Conservation (phyloP, 2,329 filamentous ascomycete species). For the Microcyclospora tardicrescens region DNA sequence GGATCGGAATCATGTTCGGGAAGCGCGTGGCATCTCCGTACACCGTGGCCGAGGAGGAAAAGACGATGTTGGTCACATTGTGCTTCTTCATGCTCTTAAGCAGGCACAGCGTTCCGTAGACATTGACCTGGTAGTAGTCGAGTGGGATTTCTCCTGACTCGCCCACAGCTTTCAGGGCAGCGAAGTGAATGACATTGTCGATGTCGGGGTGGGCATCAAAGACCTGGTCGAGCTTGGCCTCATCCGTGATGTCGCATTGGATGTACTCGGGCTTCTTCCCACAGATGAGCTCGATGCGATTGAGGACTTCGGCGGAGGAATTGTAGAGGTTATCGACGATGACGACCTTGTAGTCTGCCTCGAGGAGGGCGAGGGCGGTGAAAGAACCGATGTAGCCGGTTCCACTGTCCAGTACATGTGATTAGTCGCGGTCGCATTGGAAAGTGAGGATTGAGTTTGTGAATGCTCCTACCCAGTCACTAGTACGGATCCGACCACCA, state of each 20-base stretch:
- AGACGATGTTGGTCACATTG: constrained; percentile 93
- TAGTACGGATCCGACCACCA: constrained; percentile 12
- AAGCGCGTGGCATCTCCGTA: constrained; percentile 96
- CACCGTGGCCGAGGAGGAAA: constrained; percentile 94
- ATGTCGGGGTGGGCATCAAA: constrained; percentile 84
- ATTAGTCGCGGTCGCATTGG: background rate
- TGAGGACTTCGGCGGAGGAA: constrained; percentile 78
- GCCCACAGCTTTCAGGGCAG: constrained; percentile 93
- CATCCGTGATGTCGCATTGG: constrained; percentile 77
- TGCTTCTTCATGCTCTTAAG: constrained; percentile 77
- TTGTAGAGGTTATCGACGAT: constrained; percentile 97
- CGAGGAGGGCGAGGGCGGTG: constrained; percentile 79
- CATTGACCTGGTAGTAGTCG: constrained; percentile 97
- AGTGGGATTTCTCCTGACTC: constrained; percentile 88
- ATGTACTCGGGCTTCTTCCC: constrained; percentile 80
- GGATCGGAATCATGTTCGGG: constrained; percentile 97
- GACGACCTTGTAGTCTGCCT: constrained; percentile 92
- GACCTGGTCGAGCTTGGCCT: constrained; percentile 69
- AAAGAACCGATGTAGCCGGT: constrained; percentile 99
- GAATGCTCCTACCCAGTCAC: constrained; percentile 8
- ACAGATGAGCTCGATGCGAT: constrained; percentile 87
- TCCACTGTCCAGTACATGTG: constrained; percentile 56
- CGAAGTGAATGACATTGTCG: constrained; percentile 97
- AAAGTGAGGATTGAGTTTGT: background rate
- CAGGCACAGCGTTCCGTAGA: constrained; percentile 79